These are phyloP conservation scores for Castanea mollissima DNA, from an alignment of 306 rosid genomes.

Conservation along the genomic window DNA sequence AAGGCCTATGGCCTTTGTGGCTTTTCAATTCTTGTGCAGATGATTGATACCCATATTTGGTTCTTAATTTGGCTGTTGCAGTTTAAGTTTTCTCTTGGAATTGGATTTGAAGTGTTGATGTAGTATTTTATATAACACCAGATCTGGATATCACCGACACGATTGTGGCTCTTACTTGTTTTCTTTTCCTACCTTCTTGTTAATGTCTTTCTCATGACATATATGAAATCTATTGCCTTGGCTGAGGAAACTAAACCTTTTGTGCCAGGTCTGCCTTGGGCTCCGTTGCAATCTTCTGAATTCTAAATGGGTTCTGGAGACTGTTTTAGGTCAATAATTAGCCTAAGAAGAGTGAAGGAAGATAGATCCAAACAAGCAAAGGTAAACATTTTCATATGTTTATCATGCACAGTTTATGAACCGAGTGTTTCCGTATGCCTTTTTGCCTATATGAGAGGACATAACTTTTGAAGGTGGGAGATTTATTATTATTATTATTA, in stretches of 20 bases:
- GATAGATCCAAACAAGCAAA: constrained; percentile 41
- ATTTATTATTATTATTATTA: too few relatives aligned
- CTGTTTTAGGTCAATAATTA: constrained; percentile 50
- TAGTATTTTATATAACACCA: neutral
- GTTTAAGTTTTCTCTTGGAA: too few relatives aligned
- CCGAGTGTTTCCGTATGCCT: neutral
- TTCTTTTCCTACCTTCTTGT: neutral
- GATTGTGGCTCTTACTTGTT: neutral
- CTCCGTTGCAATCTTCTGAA: constrained; percentile 1
- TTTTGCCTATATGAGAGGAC: constrained; percentile 7
- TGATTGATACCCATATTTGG: neutral
- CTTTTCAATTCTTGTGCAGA: too few relatives aligned
- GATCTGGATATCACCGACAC: neutral
- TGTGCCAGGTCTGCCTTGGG: constrained; percentile 25
- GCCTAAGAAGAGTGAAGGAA: constrained; percentile 45
- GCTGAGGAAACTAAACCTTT: neutral
- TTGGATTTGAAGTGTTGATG: too few relatives aligned
- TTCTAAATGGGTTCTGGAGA: constrained; percentile 52
- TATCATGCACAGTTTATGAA: neutral
- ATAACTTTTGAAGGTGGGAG: neutral
- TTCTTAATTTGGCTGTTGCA: neutral
- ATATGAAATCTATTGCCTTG: neutral
- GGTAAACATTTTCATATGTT: constrained; percentile 24
- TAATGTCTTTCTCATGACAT: neutral
- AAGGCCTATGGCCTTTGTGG: too few relatives aligned